phyloP scores from a whole-genome alignment of 306 rosid genomes.

The Dalbergia oliveri region DNA sequence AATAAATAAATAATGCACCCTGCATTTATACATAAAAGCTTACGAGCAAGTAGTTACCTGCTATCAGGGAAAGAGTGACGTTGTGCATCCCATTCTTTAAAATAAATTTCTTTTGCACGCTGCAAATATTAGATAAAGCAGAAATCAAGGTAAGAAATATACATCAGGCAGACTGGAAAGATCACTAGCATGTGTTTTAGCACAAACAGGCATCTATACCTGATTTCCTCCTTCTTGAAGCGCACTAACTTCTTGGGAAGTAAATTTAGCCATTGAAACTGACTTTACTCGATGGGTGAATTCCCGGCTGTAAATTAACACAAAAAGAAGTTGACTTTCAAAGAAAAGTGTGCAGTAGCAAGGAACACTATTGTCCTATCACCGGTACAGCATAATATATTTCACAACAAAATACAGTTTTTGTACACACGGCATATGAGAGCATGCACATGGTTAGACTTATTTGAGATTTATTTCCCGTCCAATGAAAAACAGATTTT shows the following conservation, averaged over 20 bases:
- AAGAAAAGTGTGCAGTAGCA: conserved; percentile 11
- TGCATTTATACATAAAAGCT: conserved; percentile 24
- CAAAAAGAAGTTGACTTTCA: conserved; percentile 38
- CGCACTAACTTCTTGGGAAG: conserved; percentile 91
- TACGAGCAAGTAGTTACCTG: conserved; percentile 58
- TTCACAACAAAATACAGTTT: conserved; percentile 20
- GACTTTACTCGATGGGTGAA: conserved; percentile 95
- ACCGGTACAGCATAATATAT: conserved; percentile 26
- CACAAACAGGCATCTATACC: conserved; percentile 55
- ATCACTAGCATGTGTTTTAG: conserved; percentile 32
- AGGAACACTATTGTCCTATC: conserved; percentile 16
- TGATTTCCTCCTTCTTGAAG: conserved; percentile 98
- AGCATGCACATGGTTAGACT: conserved; percentile 25
- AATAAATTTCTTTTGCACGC: conserved; percentile 87
- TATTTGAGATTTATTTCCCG: conserved; percentile 17
- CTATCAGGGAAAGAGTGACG: conserved; percentile 85
- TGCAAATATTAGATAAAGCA: conserved; percentile 54
- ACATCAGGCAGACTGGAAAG: conserved; percentile 39
- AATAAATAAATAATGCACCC: conserved; percentile 26
- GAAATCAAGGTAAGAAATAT: conserved; percentile 34
- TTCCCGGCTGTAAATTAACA: conserved; percentile 80
- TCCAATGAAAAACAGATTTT: conserved; percentile 32
- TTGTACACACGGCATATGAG: conserved; percentile 2
- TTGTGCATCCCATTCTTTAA: conserved; percentile 91
- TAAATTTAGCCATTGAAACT: conserved; percentile 94